Base-by-base conservation (phyloP, 768 basidiomycete genomes). In the Paxillus rubicundulus region DNA sequence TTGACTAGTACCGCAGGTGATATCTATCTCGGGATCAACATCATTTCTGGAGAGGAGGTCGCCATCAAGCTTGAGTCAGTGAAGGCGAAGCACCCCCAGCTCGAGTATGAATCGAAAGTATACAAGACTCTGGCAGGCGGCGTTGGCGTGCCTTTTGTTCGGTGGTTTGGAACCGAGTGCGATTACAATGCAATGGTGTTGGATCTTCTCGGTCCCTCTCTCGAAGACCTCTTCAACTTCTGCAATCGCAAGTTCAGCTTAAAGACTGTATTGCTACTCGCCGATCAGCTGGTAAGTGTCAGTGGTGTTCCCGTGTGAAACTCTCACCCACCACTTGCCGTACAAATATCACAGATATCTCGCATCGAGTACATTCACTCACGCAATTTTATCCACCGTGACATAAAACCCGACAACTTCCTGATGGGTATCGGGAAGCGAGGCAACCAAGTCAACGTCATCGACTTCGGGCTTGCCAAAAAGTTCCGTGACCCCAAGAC, bases 401-500 rank as follows among this genome's bases (percentile, higher is more conserved):
- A 99, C 69, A 97, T 99, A 82, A 99, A 99, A 72, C 97, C 97
- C 34, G 96, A 98, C 80, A 98, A 99, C 77, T 99, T 99, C 78
- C 74, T 99, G 68, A 99, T 99, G 96, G 96, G 96, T 41, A 98
- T 98, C 61, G 97, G 97, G 62, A 98, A 98, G 78, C 94, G 97
- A 61, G 96, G 97, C 58, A 99, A 98, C 69, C 97, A 99, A 73
- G 97, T 99, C 77, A 99, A 99, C 64, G 91, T 98, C 61, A 92
- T 96, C 69, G 94, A 97, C 68, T 97, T 97, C 50, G 93, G 97
- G 77, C 82, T 99, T 43, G 97, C 97, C 27, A 99, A 98, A 83
- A 99, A 99, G 79, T 99, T 95, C 82, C 85, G 97, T 56, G 97
- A 99, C 76, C 95, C 97, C 28, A 98, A 98, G 86, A 99, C 97